Conservation (phyloP, 306 rosid genomes). For the Malus fusca region DNA sequence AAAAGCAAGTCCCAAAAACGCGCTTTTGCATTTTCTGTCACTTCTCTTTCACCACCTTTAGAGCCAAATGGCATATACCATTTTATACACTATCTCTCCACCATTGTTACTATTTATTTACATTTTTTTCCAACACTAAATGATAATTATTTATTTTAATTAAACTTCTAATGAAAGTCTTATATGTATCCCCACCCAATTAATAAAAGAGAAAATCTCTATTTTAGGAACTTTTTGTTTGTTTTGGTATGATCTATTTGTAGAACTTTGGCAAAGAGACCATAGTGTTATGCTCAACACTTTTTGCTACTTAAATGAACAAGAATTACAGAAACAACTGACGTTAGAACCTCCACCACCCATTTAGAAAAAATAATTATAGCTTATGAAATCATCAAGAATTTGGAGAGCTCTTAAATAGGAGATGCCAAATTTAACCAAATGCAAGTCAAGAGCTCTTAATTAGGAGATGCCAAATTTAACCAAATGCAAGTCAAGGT, state of each 20-base stretch:
- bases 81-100: background rate
- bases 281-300: background rate
- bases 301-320: background rate
- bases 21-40: constrained; percentile 22
- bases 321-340: background rate
- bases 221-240: background rate
- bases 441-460: background rate
- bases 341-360: background rate
- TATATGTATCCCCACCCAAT: background rate
- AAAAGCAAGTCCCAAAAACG: constrained; percentile 7
- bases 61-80: constrained; percentile 18
- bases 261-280: background rate
- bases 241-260: background rate
- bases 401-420: background rate
- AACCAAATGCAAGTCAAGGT: background rate
- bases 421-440: background rate
- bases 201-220: background rate
- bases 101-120: background rate
- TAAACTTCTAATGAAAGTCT: background rate
- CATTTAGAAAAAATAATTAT: background rate
- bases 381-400: background rate
- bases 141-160: background rate
- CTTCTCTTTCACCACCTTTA: constrained; percentile 2
- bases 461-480: background rate
- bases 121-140: background rate